Evolutionary conservation across 1,284 basidiomycete genomes (phyloP), one percentile per base, ranked within the genome.

Genomic region (Cryptococcus sp.): DNA sequence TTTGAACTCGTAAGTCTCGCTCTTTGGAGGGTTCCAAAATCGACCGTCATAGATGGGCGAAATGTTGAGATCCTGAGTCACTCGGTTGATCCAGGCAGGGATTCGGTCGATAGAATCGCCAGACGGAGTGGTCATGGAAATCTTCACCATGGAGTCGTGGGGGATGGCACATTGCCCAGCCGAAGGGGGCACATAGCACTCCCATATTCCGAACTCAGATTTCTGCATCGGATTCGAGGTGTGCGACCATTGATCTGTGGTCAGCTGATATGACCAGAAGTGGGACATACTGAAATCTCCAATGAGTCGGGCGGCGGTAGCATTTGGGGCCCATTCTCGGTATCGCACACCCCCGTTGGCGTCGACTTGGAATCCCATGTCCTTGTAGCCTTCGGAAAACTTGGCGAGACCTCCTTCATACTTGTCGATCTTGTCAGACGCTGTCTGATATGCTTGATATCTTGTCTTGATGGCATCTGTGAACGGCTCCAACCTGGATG

Each of bases 261-360:
- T 41, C 22, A 32, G 23, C 38, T 31, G 18, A 39, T 47, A 44
- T 50, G 40, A 26, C 14, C 9, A 14, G 21, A 16, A 35, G 18
- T 32, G 33, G 42, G 45, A 80, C 88, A 73, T 54, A 94, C 91
- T 98, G 77, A 98, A 98, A 42, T 98, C 94, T 44, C 94, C 94
- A 65, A 92, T 91, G 48, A 98, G 75, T 60, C 77, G 79, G 1
- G 93, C 94, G 62, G 85, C 82, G 40, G 70, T 76, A 12, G 85
- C 93, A 60, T 88, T 90, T 0, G 94, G 92, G 5, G 94, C 94
- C 94, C 94, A 98, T 69, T 98, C 94, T 62, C 87, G 79, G 70
- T 97, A 98, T 7, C 80, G 75, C 33, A 97, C 81, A 25, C 84
- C 79, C 43, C 83, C 83, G 48, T 86, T 80, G 21, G 75, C 68